These are phyloP conservation scores for Pythium brassicae DNA, from an alignment of 352 stramenopile genomes.

Conservation along the genomic window DNA sequence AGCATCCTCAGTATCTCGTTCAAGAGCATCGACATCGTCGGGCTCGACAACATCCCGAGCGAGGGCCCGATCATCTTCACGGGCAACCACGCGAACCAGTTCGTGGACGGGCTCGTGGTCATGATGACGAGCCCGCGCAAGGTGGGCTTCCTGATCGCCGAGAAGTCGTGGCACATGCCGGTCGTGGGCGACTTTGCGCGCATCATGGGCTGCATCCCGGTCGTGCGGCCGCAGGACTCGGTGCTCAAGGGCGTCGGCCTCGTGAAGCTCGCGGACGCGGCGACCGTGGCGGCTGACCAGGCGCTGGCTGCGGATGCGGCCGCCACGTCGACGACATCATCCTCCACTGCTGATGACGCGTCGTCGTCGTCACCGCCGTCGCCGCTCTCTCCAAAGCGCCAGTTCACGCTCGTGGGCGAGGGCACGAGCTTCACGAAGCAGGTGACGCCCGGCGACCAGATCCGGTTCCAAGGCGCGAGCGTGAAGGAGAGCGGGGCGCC, in stretches of 20 bases:
- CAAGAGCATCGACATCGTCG: conserved; percentile 96
- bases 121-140: conserved; percentile 94
- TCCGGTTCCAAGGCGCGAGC: conserved; percentile 69
- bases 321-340: no score
- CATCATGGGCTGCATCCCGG: conserved; percentile 95
- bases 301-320: conserved; percentile 13
- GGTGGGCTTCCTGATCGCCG: conserved; percentile 96
- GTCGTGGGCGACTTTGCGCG: conserved; percentile 94
- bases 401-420: conserved; percentile 53
- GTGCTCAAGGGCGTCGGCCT: conserved; percentile 64
- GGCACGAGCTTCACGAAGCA: conserved; percentile 74
- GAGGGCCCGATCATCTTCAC: conserved; percentile 97
- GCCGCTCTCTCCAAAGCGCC: no score
- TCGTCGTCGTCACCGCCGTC: no score
- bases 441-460: conserved; percentile 71
- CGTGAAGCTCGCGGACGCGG: conserved; percentile 47
- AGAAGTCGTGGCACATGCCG: conserved; percentile 93
- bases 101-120: conserved; percentile 96
- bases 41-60: conserved; percentile 93
- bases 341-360: not conserved
- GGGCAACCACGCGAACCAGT: conserved; percentile 98
- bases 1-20: conserved; percentile 98
- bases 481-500: conserved; percentile 80
- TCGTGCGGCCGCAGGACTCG: conserved; percentile 94
- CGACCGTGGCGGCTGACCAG: conserved; percentile 19